These are phyloP conservation scores for Geranium incanum DNA, from an alignment of 441 rosid species.

Conservation along the genomic window DNA sequence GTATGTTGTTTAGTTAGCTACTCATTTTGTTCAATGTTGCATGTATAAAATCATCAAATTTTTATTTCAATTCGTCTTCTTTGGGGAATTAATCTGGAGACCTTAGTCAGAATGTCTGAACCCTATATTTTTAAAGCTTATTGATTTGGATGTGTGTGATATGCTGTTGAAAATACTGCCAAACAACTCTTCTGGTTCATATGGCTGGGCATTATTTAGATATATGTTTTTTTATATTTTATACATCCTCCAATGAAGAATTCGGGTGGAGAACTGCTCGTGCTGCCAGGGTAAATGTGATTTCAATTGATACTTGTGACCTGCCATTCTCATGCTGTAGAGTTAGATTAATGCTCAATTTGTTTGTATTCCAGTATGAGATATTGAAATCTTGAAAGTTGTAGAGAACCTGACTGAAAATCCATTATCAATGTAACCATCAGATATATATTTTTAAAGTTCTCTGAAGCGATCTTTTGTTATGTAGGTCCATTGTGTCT, in stretches of 20 bases:
- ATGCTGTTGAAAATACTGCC: not conserved
- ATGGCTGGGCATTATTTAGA: not conserved
- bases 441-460: not conserved
- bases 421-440: not conserved
- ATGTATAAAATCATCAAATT: not conserved
- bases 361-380: conserved; percentile 4
- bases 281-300: not conserved
- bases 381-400: not conserved
- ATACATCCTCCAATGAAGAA: not conserved
- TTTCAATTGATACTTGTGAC: not conserved
- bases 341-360: not conserved
- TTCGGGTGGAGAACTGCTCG: not conserved
- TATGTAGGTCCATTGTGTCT: conserved; percentile 87
- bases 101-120: not conserved
- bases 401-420: not conserved
- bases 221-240: not conserved
- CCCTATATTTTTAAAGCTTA: not conserved
- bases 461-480: conserved; percentile 20
- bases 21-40: not conserved
- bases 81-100: not conserved
- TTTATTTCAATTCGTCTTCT: not conserved
- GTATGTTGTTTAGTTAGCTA: not conserved
- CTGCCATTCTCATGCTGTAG: not conserved
- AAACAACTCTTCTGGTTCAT: not conserved
- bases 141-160: conserved; percentile 6